phyloP scores from a whole-genome alignment of 495 filamentous ascomycete species.

The Cercophora newfieldiana region DNA sequence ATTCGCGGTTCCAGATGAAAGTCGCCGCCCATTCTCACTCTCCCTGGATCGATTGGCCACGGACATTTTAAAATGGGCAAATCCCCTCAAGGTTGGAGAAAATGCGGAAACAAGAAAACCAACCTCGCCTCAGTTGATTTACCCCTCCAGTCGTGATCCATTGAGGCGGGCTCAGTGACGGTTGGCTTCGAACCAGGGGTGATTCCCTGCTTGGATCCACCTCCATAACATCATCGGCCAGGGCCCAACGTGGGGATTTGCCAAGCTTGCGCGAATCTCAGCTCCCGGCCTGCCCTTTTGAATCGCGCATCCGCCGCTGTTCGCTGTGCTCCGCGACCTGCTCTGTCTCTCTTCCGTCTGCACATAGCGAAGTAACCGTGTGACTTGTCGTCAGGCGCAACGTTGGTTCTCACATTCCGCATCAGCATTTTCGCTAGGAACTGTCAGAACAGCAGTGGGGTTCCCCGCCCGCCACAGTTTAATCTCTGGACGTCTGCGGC shows the following conservation, averaged over 20 bases:
- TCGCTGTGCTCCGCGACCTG: neutral
- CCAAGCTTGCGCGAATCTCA: conserved; percentile 28
- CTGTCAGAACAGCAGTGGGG: neutral
- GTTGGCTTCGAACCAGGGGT: neutral
- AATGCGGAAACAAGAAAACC: neutral
- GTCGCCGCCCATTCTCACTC: neutral
- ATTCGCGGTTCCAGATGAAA: neutral
- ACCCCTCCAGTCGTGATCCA: neutral
- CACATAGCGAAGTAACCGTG: neutral
- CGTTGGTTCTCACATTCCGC: neutral
- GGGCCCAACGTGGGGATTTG: conserved; percentile 32
- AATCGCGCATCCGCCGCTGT: conserved; percentile 19
- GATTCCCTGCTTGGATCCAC: conserved; percentile 22
- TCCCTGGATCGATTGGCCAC: neutral
- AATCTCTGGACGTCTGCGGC: neutral
- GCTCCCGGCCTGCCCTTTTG: conserved; percentile 22
- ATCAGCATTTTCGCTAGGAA: neutral
- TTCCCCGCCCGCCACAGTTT: neutral
- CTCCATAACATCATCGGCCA: conserved; percentile 36
- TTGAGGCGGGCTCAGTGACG: neutral
- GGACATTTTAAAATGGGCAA: neutral
- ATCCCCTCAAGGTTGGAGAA: neutral
- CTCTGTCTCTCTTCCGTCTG: neutral
- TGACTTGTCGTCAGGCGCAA: conserved; percentile 8
- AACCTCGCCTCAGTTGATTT: neutral